A percentile compares a stretch with the other conserved stretches of the same genome.
phyloP scores from a whole-genome alignment of 495 filamentous ascomycete species.

The Rhypophila decipiens region DNA sequence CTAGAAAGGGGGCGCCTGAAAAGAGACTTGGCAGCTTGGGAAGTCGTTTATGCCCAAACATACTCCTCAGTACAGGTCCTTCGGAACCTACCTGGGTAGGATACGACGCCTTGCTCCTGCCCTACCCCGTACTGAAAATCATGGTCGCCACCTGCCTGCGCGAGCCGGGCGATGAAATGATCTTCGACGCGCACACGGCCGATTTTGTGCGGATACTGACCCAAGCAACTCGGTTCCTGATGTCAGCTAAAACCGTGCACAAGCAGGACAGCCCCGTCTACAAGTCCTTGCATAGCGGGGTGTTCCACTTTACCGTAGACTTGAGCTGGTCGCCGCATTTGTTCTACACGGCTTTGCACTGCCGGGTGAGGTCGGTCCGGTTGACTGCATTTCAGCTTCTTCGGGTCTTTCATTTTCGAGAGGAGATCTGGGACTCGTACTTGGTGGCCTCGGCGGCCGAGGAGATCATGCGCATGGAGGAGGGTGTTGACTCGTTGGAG shows the following conservation, averaged over 20 bases:
- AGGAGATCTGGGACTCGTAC: conserved; percentile 43
- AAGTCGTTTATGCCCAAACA: too few relatives aligned
- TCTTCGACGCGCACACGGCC: conserved; percentile 35
- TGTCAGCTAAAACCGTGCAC: not conserved
- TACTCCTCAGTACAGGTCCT: too few relatives aligned
- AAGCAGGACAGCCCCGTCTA: not conserved
- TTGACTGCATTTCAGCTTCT: conserved; percentile 39
- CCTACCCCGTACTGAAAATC: conserved; percentile 42
- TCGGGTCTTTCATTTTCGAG: conserved; percentile 33
- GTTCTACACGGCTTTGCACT: conserved; percentile 51
- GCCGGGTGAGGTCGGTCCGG: conserved; percentile 43
- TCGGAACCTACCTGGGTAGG: not conserved
- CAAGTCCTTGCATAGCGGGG: conserved; percentile 7
- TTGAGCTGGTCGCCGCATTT: conserved; percentile 46
- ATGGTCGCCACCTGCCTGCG: conserved; percentile 36
- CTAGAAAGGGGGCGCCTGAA: too few relatives aligned
- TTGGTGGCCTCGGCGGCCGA: conserved; percentile 19
- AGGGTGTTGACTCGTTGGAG: conserved; percentile 11
- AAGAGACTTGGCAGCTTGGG: too few relatives aligned
- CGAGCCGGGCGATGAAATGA: conserved; percentile 23
- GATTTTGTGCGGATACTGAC: conserved; percentile 34
- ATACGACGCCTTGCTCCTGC: not conserved
- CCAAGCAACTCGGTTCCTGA: conserved; percentile 22
- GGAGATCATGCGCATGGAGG: conserved; percentile 35
- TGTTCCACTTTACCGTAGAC: conserved; percentile 31